These are phyloP conservation scores for Sugiyamaella xylanicola DNA, from an alignment of 1,139 yeast genomes.

Conservation along the genomic window DNA sequence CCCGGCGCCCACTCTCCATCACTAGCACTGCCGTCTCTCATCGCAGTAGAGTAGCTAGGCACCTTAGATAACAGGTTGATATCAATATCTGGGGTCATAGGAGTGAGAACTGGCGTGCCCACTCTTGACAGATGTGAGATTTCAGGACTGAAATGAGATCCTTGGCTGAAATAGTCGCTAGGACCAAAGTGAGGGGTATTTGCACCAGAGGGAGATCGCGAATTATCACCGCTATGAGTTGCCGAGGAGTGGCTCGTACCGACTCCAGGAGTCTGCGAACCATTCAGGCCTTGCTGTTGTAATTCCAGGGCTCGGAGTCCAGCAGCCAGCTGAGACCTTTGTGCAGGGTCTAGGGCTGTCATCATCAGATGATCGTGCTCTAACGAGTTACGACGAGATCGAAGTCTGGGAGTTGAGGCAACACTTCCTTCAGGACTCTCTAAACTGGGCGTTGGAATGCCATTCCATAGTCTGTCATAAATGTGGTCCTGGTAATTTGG, in stretches of 20 bases:
- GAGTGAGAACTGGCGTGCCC: conserved; percentile 26
- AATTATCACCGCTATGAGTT: conserved; percentile 10
- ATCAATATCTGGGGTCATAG: conserved; percentile 45
- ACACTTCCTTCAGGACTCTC: conserved; percentile 62
- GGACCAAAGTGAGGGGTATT: conserved; percentile 31
- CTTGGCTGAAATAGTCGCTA: conserved; percentile 18
- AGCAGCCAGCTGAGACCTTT: conserved; percentile 37
- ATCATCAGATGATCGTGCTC: conserved; percentile 35
- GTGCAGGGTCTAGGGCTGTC: conserved; percentile 36
- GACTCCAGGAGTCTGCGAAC: conserved; percentile 10
- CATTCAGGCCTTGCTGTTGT: conserved; percentile 26
- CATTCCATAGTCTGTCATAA: conserved; percentile 83
- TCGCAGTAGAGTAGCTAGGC: conserved; percentile 82
- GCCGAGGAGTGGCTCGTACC: conserved; percentile 11
- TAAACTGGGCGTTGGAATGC: conserved; percentile 54
- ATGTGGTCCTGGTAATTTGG: conserved; percentile 86
- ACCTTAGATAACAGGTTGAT: conserved; percentile 59
- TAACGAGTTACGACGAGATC: conserved; percentile 39
- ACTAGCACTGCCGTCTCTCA: conserved; percentile 34
- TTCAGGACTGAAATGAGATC: conserved; percentile 26
- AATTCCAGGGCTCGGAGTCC: conserved; percentile 38
- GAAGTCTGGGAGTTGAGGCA: conserved; percentile 39
- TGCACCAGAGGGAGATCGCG: conserved; percentile 34
- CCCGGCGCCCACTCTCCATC: conserved; percentile 39
- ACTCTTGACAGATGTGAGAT: conserved; percentile 28